Evolutionary conservation across 352 stramenopile species (phyloP), one percentile per base, ranked within the genome.

Genomic region (Plasmopara viticola): DNA sequence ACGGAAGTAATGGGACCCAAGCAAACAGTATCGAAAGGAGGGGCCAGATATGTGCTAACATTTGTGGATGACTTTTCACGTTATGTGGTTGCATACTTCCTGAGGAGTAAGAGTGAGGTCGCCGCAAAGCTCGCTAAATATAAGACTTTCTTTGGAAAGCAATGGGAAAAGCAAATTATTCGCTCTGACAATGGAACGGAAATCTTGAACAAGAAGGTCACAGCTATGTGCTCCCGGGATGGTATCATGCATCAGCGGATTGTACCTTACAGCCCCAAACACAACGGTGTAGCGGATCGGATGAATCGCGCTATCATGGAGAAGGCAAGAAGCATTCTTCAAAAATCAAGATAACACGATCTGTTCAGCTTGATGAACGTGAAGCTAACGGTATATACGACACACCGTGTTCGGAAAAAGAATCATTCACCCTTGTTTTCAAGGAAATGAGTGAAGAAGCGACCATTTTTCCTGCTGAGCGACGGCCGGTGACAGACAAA

Each of bases 321-420:
- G 31, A 35, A 35, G 31, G 31, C 31, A 35, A 35, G 1, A 35
- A 35, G 31, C 31, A 2, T 35, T 42, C 52, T 2, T 34, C 25
- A 43, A 57, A 66, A 17, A 39, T 66, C 14, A 44, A 47, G 20
- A 5, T 47, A 18, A 15, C 17, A 34, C 41, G 40, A 6, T 47
- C 41, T 31, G 18, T 47, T 12, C 17, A 33, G 20, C 6, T 47
- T 17, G 31, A 35, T 5, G 30, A 34, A 9, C 30, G 30, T 34
- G 30, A 34, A 34, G 30, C 9, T 34, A 34, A 34, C 5, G 30
- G 30, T 34, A 9, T 9, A 34, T 34, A 34, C 30, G 30, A 34
- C 30, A 34, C 30, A 34, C 30, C 30, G 30, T 34, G 30, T 34
- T 34, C 30, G 5, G 9, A 34, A 34, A 46, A 28, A n/a, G 41